Percentiles rank a stretch among this genome's conserved stretches.
Evolutionary conservation across 2,329 filamentous ascomycete species (phyloP).

Genomic region (Curvularia lunata): DNA sequence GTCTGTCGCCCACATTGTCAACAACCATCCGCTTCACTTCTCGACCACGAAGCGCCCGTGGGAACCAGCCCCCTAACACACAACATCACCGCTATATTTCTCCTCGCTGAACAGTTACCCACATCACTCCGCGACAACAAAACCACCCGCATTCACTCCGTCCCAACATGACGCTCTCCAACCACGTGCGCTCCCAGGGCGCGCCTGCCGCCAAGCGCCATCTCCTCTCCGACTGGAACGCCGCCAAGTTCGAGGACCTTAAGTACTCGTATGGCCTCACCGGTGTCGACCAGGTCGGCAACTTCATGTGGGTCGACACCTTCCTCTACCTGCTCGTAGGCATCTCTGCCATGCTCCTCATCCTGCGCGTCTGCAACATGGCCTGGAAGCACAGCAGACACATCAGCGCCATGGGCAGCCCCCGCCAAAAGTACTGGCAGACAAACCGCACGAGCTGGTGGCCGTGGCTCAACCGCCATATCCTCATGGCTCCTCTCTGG

Average conservation of each 20-base stretch:
- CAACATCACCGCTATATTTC: not conserved
- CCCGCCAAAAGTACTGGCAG: conserved; percentile 54
- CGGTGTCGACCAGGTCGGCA: conserved; percentile 56
- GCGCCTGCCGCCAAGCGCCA: conserved; percentile 29
- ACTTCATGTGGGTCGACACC: conserved; percentile 56
- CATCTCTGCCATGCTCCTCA: conserved; percentile 47
- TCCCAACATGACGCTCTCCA: conserved; percentile 33
- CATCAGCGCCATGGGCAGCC: conserved; percentile 53
- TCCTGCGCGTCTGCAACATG: conserved; percentile 53
- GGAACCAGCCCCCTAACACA: conserved; percentile 16
- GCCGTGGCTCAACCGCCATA: conserved; percentile 68
- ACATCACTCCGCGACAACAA: conserved; percentile 20
- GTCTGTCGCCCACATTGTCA: conserved; percentile 30
- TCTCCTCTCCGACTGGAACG: conserved; percentile 41
- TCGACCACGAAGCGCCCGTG: conserved; percentile 20
- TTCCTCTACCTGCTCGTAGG: conserved; percentile 49
- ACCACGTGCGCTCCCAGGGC: conserved; percentile 32
- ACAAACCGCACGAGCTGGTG: conserved; percentile 54
- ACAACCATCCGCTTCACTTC: conserved; percentile 20
- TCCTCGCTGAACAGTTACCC: not conserved
- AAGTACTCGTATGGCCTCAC: conserved; percentile 53
- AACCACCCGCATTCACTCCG: conserved; percentile 15
- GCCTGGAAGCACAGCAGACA: conserved; percentile 54
- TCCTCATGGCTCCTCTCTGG: conserved; percentile 74
- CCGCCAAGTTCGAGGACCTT: conserved; percentile 38